A percentile compares a stretch with the other conserved stretches of the same genome.
Evolutionary conservation across 352 stramenopile species (phyloP).

Genomic region (Phytophthora pini): DNA sequence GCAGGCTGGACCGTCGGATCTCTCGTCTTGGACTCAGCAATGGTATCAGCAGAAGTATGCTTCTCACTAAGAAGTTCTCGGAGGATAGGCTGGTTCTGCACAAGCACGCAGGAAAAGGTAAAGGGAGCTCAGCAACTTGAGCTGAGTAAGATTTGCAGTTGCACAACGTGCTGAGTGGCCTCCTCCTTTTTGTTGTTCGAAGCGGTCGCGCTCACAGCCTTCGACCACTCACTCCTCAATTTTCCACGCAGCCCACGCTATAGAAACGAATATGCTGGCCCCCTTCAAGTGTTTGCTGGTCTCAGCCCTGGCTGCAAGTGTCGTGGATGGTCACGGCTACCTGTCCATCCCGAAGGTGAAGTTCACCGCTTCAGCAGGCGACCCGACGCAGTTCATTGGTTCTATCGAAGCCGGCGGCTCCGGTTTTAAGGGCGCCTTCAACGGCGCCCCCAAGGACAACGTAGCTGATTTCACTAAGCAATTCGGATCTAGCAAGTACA

Average conservation of each 20-base stretch:
- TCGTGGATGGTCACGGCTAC: conserved; percentile 30
- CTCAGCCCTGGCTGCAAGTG: conserved; percentile 1
- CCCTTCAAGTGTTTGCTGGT: conserved; percentile 18
- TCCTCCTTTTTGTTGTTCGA: conserved; percentile 21
- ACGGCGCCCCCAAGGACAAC: conserved; percentile 23
- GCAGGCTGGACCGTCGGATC: not conserved
- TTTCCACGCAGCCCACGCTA: conserved; percentile 1
- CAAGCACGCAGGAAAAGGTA: conserved; percentile 12
- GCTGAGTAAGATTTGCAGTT: conserved; percentile 14
- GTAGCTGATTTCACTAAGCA: conserved; percentile 30
- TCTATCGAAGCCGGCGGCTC: conserved; percentile 28
- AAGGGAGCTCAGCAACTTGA: conserved; percentile 13
- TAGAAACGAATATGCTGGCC: conserved; percentile 2
- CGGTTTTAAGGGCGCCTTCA: conserved; percentile 28
- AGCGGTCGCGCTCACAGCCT: conserved; percentile 8
- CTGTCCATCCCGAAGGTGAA: conserved; percentile 25
- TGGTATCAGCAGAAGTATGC: not conserved
- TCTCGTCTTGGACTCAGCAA: conserved; percentile 7
- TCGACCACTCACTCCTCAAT: conserved; percentile 21
- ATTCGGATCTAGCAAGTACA: conserved; percentile 27
- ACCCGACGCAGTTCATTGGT: conserved; percentile 34
- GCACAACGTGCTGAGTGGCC: not conserved
- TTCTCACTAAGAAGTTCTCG: not conserved
- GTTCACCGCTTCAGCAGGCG: conserved; percentile 19
- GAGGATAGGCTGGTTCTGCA: conserved; percentile 6